Conservation (phyloP, 2,329 filamentous ascomycete genomes). For the Cladophialophora exuberans region DNA sequence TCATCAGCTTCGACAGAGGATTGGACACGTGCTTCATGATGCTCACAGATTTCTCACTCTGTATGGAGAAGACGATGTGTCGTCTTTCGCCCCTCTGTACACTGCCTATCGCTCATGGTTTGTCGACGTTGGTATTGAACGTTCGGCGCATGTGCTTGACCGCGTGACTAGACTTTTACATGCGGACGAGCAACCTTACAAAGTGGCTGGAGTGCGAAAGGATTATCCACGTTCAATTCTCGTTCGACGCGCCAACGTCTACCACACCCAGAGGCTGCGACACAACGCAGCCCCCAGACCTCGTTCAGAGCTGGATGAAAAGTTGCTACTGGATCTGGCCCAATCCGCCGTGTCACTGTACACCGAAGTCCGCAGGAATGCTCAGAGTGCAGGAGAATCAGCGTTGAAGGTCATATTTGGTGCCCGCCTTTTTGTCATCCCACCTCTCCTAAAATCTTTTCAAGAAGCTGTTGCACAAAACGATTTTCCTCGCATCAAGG, state of each 20-base stretch:
- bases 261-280: slow-evolving; percentile 89
- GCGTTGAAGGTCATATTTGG: slow-evolving; percentile 90
- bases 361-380: slow-evolving; percentile 91
- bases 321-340: slow-evolving; percentile 80
- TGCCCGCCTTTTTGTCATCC: slow-evolving; percentile 84
- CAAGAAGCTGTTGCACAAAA: slow-evolving; percentile 75
- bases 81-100: slow-evolving; percentile 91
- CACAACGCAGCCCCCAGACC: slow-evolving; percentile 88
- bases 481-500: slow-evolving; percentile 92
- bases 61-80: slow-evolving; percentile 92
- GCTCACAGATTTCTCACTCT: slow-evolving; percentile 82
- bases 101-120: slow-evolving; percentile 95
- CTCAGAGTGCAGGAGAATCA: slow-evolving; percentile 89
- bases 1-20: slow-evolving; percentile 76
- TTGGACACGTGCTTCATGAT: slow-evolving; percentile 78
- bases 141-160: slow-evolving; percentile 91
- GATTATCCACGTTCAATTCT: slow-evolving; percentile 91
- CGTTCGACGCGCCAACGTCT: slow-evolving; percentile 88
- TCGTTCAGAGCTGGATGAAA: slow-evolving; percentile 87
- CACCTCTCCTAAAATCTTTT: slow-evolving; percentile 78
- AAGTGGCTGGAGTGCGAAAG: slow-evolving; percentile 89
- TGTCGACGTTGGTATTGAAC: slow-evolving; percentile 93
- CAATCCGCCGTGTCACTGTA: slow-evolving; percentile 89
- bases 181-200: slow-evolving; percentile 88
- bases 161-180: slow-evolving; percentile 81